Percentiles rank a stretch among this genome's conserved stretches.
phyloP scores from a whole-genome alignment of 345 rosid species.

The Populus tremula region DNA sequence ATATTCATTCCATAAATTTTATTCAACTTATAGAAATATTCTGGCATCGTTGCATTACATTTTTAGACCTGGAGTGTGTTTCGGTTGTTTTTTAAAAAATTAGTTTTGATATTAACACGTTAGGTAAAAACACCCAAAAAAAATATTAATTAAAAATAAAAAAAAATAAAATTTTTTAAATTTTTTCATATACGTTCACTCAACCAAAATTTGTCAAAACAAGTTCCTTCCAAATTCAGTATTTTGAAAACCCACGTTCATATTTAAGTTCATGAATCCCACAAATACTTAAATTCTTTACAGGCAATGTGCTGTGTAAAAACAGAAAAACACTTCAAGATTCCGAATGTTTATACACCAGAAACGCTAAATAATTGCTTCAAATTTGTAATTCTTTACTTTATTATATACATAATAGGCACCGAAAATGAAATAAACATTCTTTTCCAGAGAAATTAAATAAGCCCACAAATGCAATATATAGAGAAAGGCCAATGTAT shows the following conservation, averaged over 20 bases:
- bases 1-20: not conserved
- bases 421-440: not conserved
- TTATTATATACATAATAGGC: not conserved
- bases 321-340: not conserved
- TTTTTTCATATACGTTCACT: too few relatives aligned
- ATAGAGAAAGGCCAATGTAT: not conserved
- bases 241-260: not conserved
- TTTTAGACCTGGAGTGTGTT: not conserved
- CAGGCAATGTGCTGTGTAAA: not conserved
- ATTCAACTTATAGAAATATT: not conserved
- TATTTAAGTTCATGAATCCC: not conserved
- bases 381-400: not conserved
- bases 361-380: not conserved
- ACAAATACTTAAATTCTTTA: not conserved
- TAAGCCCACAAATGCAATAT: not conserved
- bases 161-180: too few relatives aligned
- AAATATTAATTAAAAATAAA: too few relatives aligned
- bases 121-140: too few relatives aligned
- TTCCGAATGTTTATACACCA: not conserved
- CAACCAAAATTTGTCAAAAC: not conserved
- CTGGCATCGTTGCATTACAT: not conserved
- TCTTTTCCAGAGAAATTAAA: not conserved
- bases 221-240: not conserved
- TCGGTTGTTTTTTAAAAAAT: too few relatives aligned
- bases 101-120: too few relatives aligned